Evolutionary conservation across 257 asterid genomes (phyloP), one percentile per base, ranked within the genome.

Genomic region (Cordia subcordata): DNA sequence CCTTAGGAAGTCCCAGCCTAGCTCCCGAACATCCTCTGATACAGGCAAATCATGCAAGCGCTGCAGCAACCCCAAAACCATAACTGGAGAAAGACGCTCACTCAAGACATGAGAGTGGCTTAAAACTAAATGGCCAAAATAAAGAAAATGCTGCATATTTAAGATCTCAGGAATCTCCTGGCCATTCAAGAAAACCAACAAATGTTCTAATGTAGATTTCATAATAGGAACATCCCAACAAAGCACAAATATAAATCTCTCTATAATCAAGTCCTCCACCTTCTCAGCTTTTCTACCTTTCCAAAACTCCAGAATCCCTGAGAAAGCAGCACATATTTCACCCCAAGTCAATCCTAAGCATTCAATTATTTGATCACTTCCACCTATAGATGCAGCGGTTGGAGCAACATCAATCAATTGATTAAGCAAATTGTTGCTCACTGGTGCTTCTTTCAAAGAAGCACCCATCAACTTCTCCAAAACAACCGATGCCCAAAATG

Each of bases 231-330:
- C 65, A 69, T 86, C 99, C 95, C 95, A 87, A 73, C 99, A 89
- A 80, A 93, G 96, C 80, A 85, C 79, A 77, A 93, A 89, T 64
- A 84, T 53, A 68, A 88, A 93, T 12, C 99, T 84, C 66, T 93
- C 96, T 80, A 86, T 68, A 64, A 89, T 78, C 64, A 88, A 76
- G 61, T 93, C 96, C 65, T 93, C 96, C 50, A 72, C 78, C 44
- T 63, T 80, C 73, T 74, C 82, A 66, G 90, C 84, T 65, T 64
- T 83, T 80, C 63, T 73, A 57, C 85, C 91, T 63, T 77, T 77
- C 99, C 99, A 93, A 49, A 74, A 77, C 67, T 78, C 80, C 73
- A 82, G 70, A 68, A 89, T 80, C 80, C 71, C 35, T 49, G 84
- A 79, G 55, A 93, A 74, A 40, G 79, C 70, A 67, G 75, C 74